These are phyloP conservation scores for Bodo saltans DNA, from an alignment of 78 protist genomes.

Conservation along the genomic window DNA sequence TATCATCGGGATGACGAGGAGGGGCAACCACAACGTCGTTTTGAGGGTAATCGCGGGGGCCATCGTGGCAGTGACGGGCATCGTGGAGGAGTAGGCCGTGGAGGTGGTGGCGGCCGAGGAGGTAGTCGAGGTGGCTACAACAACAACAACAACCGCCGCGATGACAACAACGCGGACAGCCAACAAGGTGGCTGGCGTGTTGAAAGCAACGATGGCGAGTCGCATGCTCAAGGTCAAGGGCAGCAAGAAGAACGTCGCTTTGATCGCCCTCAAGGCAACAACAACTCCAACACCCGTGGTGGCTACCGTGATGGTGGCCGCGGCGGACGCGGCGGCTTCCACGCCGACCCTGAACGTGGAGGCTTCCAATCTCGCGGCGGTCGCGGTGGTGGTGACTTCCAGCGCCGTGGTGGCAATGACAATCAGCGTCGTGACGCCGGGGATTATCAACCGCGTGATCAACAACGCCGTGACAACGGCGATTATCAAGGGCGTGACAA, in stretches of 20 bases:
- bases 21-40: too few relatives aligned
- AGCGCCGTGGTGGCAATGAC: background rate
- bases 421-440: background rate
- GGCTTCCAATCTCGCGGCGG: background rate
- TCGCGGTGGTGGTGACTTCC: background rate
- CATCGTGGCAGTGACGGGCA: background rate
- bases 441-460: background rate
- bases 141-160: background rate
- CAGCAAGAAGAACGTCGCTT: too few relatives aligned
- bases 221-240: too few relatives aligned
- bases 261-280: too few relatives aligned
- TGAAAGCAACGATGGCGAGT: background rate
- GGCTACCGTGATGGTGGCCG: too few relatives aligned
- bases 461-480: background rate
- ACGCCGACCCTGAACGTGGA: background rate
- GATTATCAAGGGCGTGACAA: too few relatives aligned
- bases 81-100: background rate
- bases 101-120: background rate
- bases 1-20: too few relatives aligned
- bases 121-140: background rate
- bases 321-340: background rate
- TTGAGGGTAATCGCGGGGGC: background rate
- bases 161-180: too few relatives aligned
- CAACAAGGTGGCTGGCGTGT: background rate
- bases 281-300: too few relatives aligned